Conservation (phyloP, 164 flowering plant genomes). For the Vitis riparia region DNA sequence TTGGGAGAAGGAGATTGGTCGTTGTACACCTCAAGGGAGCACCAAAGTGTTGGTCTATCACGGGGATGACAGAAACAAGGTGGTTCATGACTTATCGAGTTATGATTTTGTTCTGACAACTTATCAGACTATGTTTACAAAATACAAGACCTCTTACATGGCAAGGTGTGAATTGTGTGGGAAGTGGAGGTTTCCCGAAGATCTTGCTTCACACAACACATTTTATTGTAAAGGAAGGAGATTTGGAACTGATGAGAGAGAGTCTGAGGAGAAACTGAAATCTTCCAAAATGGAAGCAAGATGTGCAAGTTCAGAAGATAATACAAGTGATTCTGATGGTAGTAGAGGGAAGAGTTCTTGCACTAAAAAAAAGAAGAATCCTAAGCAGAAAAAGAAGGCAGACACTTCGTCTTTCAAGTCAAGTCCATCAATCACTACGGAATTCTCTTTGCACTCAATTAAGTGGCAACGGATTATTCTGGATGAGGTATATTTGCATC, state of each 20-base stretch:
- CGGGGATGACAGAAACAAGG: slow-evolving; percentile 65
- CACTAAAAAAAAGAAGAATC: background rate
- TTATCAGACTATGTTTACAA: slow-evolving; percentile 67
- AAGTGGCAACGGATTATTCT: slow-evolving; percentile 84
- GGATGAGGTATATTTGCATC: slow-evolving; percentile 72
- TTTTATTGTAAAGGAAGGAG: too few relatives aligned
- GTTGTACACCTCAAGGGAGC: slow-evolving; percentile 69
- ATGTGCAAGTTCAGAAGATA: too few relatives aligned
- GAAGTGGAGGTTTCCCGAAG: slow-evolving; percentile 15
- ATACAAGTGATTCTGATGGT: too few relatives aligned
- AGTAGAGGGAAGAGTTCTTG: too few relatives aligned
- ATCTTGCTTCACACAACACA: too few relatives aligned
- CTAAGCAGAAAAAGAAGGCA: slow-evolving; percentile 13
- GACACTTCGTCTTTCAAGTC: too few relatives aligned
- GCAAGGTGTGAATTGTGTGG: slow-evolving; percentile 76
- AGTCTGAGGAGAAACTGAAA: too few relatives aligned
- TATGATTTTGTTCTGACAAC: slow-evolving; percentile 95
- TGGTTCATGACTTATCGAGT: slow-evolving; percentile 34
- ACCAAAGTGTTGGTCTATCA: slow-evolving; percentile 77
- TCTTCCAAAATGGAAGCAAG: too few relatives aligned
- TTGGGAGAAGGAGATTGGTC: slow-evolving; percentile 75
- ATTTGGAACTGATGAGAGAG: too few relatives aligned
- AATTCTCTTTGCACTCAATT: slow-evolving; percentile 65
- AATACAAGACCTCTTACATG: slow-evolving; percentile 67
- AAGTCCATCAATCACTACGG: slow-evolving; percentile 9